phyloP scores from a whole-genome alignment of 192 early-diverging fungal genomes.

The Linnemannia exigua region DNA sequence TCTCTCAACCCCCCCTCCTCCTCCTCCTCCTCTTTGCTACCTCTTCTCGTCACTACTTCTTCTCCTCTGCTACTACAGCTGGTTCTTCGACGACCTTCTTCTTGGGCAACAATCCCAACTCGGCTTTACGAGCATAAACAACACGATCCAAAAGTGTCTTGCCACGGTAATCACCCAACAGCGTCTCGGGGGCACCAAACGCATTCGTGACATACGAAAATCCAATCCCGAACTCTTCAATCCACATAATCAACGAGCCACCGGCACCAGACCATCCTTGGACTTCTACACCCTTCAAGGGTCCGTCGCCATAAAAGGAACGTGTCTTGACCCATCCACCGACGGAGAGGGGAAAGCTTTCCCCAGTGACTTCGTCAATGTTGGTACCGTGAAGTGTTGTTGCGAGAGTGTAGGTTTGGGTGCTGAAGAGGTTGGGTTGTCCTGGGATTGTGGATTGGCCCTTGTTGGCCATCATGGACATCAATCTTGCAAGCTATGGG shows the following conservation, averaged over 20 bases:
- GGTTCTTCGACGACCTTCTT: not conserved
- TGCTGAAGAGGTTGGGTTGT: slow-evolving; percentile 34
- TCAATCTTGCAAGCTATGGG: slow-evolving; percentile 41
- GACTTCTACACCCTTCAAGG: slow-evolving; percentile 46
- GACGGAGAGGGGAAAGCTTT: slow-evolving; percentile 48
- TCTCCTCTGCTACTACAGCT: not conserved
- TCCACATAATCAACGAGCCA: slow-evolving; percentile 71
- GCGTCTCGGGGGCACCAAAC: slow-evolving; percentile 51
- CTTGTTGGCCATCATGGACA: slow-evolving; percentile 57
- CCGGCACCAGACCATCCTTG: slow-evolving; percentile 77
- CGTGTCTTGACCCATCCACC: slow-evolving; percentile 60
- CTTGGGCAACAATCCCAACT: slow-evolving; percentile 39
- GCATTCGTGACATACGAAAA: slow-evolving; percentile 74
- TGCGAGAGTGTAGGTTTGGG: slow-evolving; percentile 22
- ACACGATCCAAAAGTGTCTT: slow-evolving; percentile 35
- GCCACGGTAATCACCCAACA: slow-evolving; percentile 32
- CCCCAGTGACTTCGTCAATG: slow-evolving; percentile 19
- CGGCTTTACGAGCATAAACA: slow-evolving; percentile 38
- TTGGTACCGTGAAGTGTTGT: slow-evolving; percentile 28
- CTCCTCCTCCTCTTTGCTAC: not conserved
- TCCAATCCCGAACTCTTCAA: slow-evolving; percentile 66
- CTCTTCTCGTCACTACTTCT: not conserved
- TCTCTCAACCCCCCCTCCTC: not conserved
- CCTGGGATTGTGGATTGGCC: slow-evolving; percentile 43
- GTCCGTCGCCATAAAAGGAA: slow-evolving; percentile 23